Base-by-base conservation (phyloP, 2,329 filamentous ascomycete genomes). In the Zarea fungicola region DNA sequence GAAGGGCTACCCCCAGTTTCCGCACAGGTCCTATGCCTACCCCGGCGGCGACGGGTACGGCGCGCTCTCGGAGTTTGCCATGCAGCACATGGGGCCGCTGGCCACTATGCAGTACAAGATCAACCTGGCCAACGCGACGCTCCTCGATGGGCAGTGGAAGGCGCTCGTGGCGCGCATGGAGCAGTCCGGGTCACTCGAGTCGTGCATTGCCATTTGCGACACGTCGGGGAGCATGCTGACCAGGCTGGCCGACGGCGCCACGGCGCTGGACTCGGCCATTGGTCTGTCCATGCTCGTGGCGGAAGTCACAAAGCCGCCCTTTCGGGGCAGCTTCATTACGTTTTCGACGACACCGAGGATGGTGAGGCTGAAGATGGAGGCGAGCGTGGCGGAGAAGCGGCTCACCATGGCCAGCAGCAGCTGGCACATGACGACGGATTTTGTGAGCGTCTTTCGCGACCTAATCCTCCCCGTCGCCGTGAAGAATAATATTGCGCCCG, bases 121-220 rank as follows among this genome's bases (percentile, higher is more conserved):
- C 3, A 16, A 13, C 9, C 4, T 3, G 6, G 11, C 13, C 25
- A 41, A 40, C 7, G 34, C 7, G 9, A 14, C 13, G 46, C 66
- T 74, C 3, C 29, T 70, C 3, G 66, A 78, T 47, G 70, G 66
- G 0, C 78, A 83, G 56, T 83, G 79, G 80, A 75, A 75, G 8
- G 65, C 73, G 0, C 65, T 83, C 0, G 76, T 83, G n/a, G 66
- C 78, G 59, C 72, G 78, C 2, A 73, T 82, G 59, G 74, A 71
- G 42, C 75, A 81, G 52, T 76, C 72, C 3, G 79, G 79, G 3
- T 72, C 66, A 0, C 63, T 83, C 7, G 64, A 73, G 14, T 74
- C 71, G 14, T 71, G 72, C 50, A 77, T 83, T 28, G 78, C 78
- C 1, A 69, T 83, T 9, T 80, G 76, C 51, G 79, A 83, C 50